Evolutionary conservation across 768 basidiomycete species (phyloP), one percentile per base, ranked within the genome.

Genomic region (Tulasnella sp.): DNA sequence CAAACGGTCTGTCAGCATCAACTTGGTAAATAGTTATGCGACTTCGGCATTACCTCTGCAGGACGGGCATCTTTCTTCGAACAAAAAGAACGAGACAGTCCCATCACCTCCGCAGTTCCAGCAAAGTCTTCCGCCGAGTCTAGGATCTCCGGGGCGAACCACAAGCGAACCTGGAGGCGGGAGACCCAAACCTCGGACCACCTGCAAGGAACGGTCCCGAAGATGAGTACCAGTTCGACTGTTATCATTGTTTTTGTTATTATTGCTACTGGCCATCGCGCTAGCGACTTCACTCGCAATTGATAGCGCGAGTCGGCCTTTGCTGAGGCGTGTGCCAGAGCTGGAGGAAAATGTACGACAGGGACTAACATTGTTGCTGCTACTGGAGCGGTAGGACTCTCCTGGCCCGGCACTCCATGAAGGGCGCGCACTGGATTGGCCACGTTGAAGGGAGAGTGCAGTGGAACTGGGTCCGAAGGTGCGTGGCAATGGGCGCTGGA

Each of bases 61-160:
- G 5, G 81, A 79, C 1, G 78, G 78, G 79, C 91, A 93, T 41
- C 78, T 80, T 65, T 80, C 77, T 74, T 89, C 87, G 63, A 90
- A 83, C 4, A 90, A 74, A 62, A 90, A 79, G 67, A 87, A 80
- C 44, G 81, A 81, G 39, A 84, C 77, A 40, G 75, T 79, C 3
- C 90, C 91, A 26, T 79, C 77, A 2, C 92, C 92, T 39, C 81
- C 80, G 77, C 91, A 93, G 29, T 83, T 80, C 85, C 83, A 86
- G 78, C 92, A 93, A 75, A 84, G 68, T 59, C 79, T 75, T 0
- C 92, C 91, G 2, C 91, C 91, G 9, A 92, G 79, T 63, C 90
- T 79, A 26, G 88, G 82, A 78, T 93, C 91, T 2, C 91, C 91
- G 0, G 91, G 85, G 0, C 73, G 74, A 68, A 89, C 84, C 3